Evolutionary conservation across 768 basidiomycete genomes (phyloP), one percentile per base, ranked within the genome.

Genomic region (Nidula microcarpa): DNA sequence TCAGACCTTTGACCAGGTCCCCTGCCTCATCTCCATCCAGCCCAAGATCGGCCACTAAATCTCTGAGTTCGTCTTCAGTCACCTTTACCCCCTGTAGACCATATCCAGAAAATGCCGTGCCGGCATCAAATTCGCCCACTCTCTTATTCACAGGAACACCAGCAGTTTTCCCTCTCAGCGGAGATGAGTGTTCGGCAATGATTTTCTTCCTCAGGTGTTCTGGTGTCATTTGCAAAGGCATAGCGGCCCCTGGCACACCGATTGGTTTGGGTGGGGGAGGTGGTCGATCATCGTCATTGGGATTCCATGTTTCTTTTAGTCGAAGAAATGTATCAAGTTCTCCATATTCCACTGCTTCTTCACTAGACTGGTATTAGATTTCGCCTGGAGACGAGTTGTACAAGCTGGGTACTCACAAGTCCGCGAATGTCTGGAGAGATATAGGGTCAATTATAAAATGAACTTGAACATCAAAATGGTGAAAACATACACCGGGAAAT

Each of bases 211-310:
- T 83, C 60, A 92, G 75, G 47, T 77, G 86, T 39, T 86, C 81
- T n/a, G 88, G 87, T 6, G 86, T 87, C 86, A 92, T 92, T 63
- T 92, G 82, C 6, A 84, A 70, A 8, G 91, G 89, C 6, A 83
- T 74, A 32, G 80, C 73, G 0, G 88, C 91, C 3, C 91, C 91
- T 2, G 92, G 89, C 5, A 94, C 88, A 51, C 91, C 91, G 49
- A 92, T 78, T 9, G 88, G 84, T 57, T 81, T 78, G 0, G 70
- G 78, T 30, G 68, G 70, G 5, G 80, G 84, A 2, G 76, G 67
- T 1, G 81, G 77, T n/a, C 73, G 73, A 47, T 84, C 82, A 54
- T 82, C 85, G 37, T 89, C 88, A 47, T 65, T 67, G 2, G 71
- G 71, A 52, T 87, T 73, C 79, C 84, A 94, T 11, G 72, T 70